Percentiles rank a stretch among this genome's conserved stretches.
Evolutionary conservation across 805 yeast genomes (phyloP).

Genomic region (Cyberlindnera xishuangbannaensis): DNA sequence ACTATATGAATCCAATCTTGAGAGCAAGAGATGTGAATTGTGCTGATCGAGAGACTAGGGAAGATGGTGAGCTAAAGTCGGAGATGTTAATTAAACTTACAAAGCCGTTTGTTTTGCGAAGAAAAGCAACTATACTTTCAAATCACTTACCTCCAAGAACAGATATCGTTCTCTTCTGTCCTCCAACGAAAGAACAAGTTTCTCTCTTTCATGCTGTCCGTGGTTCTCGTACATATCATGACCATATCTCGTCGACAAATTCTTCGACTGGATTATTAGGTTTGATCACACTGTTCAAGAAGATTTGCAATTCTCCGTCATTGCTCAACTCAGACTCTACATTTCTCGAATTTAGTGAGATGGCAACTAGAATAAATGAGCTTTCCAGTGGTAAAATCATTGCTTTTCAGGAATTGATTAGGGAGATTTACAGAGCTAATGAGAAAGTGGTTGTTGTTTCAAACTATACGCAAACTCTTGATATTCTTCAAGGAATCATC

Average conservation of each 20-base stretch:
- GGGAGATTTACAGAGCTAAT: conserved; percentile 32
- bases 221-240: conserved; percentile 24
- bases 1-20: conserved; percentile 64
- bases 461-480: conserved; percentile 82
- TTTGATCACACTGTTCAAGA: conserved; percentile 68
- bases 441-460: conserved; percentile 87
- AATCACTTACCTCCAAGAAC: conserved; percentile 67
- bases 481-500: conserved; percentile 58
- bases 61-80: conserved; percentile 56
- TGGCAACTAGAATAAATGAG: conserved; percentile 7
- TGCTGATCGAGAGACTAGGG: conserved; percentile 40
- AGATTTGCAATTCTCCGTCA: conserved; percentile 79
- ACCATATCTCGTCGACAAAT: conserved; percentile 10
- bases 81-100: conserved; percentile 62
- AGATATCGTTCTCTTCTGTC: conserved; percentile 71
- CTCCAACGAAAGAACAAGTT: conserved; percentile 62
- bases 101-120: conserved; percentile 59
- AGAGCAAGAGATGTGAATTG: conserved; percentile 64
- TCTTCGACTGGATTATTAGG: conserved; percentile 45
- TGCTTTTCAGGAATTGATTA: conserved; percentile 51
- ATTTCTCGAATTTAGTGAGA: conserved; percentile 24
- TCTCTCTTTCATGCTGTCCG: conserved; percentile 47
- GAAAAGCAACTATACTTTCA: conserved; percentile 55
- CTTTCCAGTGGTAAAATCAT: conserved; percentile 53
- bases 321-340: conserved; percentile 46